A percentile compares a stretch with the other conserved stretches of the same genome.
These are phyloP conservation scores for Polyporus arcularius DNA, from an alignment of 768 basidiomycete species.

Conservation along the genomic window DNA sequence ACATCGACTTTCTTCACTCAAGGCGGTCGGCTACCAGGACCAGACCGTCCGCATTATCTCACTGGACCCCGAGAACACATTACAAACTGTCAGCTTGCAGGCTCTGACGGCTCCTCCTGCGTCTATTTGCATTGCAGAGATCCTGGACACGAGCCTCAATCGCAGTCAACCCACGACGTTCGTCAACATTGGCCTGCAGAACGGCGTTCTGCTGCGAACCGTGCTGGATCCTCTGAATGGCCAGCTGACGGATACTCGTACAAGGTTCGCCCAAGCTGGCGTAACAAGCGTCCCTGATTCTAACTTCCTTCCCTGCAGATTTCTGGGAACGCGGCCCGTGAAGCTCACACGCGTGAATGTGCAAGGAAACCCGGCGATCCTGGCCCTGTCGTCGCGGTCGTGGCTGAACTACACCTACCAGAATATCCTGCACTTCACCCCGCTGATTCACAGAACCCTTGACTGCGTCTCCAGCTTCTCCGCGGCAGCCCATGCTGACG, in stretches of 20 bases:
- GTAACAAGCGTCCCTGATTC: no score
- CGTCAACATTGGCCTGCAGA: slow-evolving; percentile 96
- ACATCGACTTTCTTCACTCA: neutral
- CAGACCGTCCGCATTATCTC: slow-evolving; percentile 98
- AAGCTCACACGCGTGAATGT: slow-evolving; percentile 84
- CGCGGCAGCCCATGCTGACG: slow-evolving; percentile 94
- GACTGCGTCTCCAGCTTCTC: slow-evolving; percentile 98
- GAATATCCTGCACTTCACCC: slow-evolving; percentile 95
- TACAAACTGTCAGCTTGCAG: slow-evolving; percentile 95
- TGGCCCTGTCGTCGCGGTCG: slow-evolving; percentile 96
- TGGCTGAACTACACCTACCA: slow-evolving; percentile 99
- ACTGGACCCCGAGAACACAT: slow-evolving; percentile 91
- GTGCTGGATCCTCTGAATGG: slow-evolving; percentile 95
- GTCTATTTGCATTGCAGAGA: slow-evolving; percentile 95
- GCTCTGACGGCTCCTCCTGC: slow-evolving; percentile 95
- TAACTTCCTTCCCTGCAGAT: no score
- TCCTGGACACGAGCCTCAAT: slow-evolving; percentile 96
- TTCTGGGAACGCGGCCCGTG: slow-evolving; percentile 86
- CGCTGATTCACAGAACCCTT: slow-evolving; percentile 92
- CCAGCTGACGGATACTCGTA: slow-evolving; percentile 93
- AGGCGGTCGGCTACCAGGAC: slow-evolving; percentile 99
- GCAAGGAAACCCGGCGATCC: slow-evolving; percentile 85
- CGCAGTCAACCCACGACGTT: slow-evolving; percentile 95
- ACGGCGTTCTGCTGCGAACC: slow-evolving; percentile 92
- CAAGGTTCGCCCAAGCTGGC: slow-evolving; percentile 59